These are phyloP conservation scores for Solanum tarapatanum DNA, from an alignment of 257 asterid genomes.

Conservation along the genomic window DNA sequence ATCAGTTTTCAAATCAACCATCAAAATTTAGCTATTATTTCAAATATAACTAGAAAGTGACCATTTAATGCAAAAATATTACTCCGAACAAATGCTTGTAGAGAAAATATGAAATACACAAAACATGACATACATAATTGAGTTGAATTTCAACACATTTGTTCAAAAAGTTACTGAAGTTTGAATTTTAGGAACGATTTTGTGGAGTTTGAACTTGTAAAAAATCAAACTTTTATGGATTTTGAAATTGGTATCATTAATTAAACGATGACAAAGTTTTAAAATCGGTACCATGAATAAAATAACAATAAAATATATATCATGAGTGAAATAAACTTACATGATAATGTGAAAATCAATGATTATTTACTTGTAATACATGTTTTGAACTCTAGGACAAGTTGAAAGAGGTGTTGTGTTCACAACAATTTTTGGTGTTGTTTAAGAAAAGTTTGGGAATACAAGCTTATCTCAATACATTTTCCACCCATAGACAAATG, in stretches of 20 bases:
- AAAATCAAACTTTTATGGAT: neutral
- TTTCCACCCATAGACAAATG: neutral
- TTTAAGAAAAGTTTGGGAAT: neutral
- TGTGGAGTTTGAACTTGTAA: neutral
- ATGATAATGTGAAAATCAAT: neutral
- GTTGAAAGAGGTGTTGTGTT: neutral
- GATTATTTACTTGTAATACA: neutral
- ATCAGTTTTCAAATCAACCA: neutral
- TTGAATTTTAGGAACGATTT: neutral
- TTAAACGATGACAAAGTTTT: neutral
- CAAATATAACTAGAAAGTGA: too few relatives aligned
- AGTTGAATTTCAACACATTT: neutral
- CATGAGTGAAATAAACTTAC: neutral
- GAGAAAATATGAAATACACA: neutral
- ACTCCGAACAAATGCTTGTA: neutral
- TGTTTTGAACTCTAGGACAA: neutral
- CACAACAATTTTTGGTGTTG: neutral
- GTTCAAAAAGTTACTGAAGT: neutral
- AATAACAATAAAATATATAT: too few relatives aligned
- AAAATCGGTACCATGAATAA: neutral
- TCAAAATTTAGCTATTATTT: too few relatives aligned
- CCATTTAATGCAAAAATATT: neutral
- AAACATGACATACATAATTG: neutral
- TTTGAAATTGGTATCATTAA: neutral
- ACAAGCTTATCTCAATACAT: neutral